These are phyloP conservation scores for Exophiala oligosperma DNA, from an alignment of 2,329 filamentous ascomycete species.

Conservation along the genomic window DNA sequence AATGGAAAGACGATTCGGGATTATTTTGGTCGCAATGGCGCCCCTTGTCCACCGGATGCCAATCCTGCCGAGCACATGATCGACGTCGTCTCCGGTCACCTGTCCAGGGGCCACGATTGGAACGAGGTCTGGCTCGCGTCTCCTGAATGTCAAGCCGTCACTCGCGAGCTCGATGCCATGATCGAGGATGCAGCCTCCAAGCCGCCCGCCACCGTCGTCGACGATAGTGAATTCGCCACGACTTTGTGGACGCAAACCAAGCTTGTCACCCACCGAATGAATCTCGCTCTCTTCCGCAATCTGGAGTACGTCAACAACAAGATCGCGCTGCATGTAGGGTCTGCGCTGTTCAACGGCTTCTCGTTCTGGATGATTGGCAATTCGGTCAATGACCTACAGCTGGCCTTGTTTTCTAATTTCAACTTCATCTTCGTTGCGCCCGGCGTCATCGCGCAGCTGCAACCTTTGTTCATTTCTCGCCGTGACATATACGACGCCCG, in stretches of 20 bases:
- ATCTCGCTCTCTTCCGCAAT: slow-evolving; percentile 65
- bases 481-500: slow-evolving; percentile 66
- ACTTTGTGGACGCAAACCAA: slow-evolving; percentile 62
- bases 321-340: slow-evolving; percentile 55
- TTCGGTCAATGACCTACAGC: slow-evolving; percentile 65
- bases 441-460: slow-evolving; percentile 49
- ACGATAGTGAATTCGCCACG: slow-evolving; percentile 64
- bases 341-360: slow-evolving; percentile 50
- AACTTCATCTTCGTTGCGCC: slow-evolving; percentile 58
- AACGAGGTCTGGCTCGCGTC: slow-evolving; percentile 70
- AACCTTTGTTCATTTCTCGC: slow-evolving; percentile 69
- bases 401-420: slow-evolving; percentile 70
- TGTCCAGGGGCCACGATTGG: slow-evolving; percentile 62
- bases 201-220: slow-evolving; percentile 44
- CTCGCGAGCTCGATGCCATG: slow-evolving; percentile 64
- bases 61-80: slow-evolving; percentile 58
- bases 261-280: slow-evolving; percentile 67
- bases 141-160: slow-evolving; percentile 56
- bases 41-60: slow-evolving; percentile 60
- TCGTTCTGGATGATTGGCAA: slow-evolving; percentile 69
- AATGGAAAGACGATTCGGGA: slow-evolving; percentile 63
- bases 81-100: slow-evolving; percentile 46
- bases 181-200: slow-evolving; percentile 48
- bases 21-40: slow-evolving; percentile 66
- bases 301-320: slow-evolving; percentile 67